These are phyloP conservation scores for Diversispora eburnea DNA, from an alignment of 192 early-diverging fungal genomes.

Conservation along the genomic window DNA sequence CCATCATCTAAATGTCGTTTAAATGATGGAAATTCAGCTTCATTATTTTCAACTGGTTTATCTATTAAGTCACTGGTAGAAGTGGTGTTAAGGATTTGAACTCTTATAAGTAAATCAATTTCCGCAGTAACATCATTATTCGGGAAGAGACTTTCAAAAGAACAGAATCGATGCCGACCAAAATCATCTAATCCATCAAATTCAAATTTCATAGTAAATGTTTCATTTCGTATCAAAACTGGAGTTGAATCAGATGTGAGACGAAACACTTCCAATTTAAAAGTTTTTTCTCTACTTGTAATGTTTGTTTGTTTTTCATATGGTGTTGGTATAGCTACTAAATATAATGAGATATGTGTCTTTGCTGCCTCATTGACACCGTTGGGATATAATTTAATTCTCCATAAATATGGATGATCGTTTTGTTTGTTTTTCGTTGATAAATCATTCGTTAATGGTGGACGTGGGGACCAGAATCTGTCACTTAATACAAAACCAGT, in stretches of 20 bases:
- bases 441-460: slow-evolving; percentile 11
- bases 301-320: slow-evolving; percentile 26
- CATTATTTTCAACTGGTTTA: slow-evolving; percentile 3
- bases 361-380: slow-evolving; percentile 28
- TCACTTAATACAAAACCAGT: slow-evolving; percentile 26
- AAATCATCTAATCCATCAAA: slow-evolving; percentile 30
- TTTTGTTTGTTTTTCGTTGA: slow-evolving; percentile 17
- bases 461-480: slow-evolving; percentile 27
- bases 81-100: slow-evolving; percentile 17
- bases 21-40: slow-evolving; percentile 20
- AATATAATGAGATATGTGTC: slow-evolving; percentile 29
- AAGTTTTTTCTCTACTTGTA: slow-evolving; percentile 13
- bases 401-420: slow-evolving; percentile 27
- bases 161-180: slow-evolving; percentile 29
- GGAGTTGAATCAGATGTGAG: slow-evolving; percentile 19
- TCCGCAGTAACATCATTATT: slow-evolving; percentile 10
- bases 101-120: slow-evolving; percentile 22
- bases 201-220: slow-evolving; percentile 31
- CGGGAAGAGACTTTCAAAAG: slow-evolving; percentile 28
- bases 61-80: not conserved
- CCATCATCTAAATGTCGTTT: slow-evolving; percentile 23
- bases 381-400: slow-evolving; percentile 27
- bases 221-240: slow-evolving; percentile 23
- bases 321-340: slow-evolving; percentile 27
- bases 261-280: slow-evolving; percentile 24